phyloP scores from a whole-genome alignment of 176 grass and related monocot species.

The Bothriochloa decipiens region DNA sequence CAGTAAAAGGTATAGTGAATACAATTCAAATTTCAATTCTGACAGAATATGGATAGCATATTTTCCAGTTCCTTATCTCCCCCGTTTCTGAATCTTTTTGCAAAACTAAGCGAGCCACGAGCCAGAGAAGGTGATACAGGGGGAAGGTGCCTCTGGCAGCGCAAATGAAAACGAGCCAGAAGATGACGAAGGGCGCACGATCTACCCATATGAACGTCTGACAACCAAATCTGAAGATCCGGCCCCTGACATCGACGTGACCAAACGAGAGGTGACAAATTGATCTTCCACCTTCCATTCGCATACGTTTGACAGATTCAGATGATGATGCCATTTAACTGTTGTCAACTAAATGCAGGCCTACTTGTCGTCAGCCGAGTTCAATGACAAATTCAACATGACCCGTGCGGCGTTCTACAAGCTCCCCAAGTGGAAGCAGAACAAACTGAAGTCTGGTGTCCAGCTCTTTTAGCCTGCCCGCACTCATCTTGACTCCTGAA shows the following conservation, averaged over 20 bases:
- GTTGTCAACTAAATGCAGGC: conserved; percentile 47
- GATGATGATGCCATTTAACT: conserved; percentile 14
- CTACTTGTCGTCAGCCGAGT: conserved; percentile 59
- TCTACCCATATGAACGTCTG: conserved; percentile 76
- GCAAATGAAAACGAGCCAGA: conserved; percentile 52
- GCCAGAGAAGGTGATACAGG: conserved; percentile 50
- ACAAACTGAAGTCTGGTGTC: conserved; percentile 70
- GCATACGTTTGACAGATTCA: neutral
- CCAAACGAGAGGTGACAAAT: conserved; percentile 71
- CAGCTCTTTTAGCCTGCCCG: conserved; percentile 65
- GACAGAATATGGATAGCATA: neutral
- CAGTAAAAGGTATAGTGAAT: conserved; percentile 63
- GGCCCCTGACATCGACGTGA: conserved; percentile 73
- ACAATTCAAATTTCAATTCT: neutral
- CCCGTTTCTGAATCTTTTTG: neutral
- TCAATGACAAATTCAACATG: conserved; percentile 40
- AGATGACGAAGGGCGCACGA: conserved; percentile 47
- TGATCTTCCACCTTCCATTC: neutral
- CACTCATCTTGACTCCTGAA: neutral
- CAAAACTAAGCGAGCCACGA: conserved; percentile 46
- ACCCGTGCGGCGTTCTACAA: conserved; percentile 65
- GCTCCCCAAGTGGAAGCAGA: conserved; percentile 92
- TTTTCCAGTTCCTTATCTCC: neutral
- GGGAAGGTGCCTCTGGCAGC: conserved; percentile 27
- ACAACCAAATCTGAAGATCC: conserved; percentile 59